Base-by-base conservation (phyloP, 345 rosid species). In the Acer campestre region DNA sequence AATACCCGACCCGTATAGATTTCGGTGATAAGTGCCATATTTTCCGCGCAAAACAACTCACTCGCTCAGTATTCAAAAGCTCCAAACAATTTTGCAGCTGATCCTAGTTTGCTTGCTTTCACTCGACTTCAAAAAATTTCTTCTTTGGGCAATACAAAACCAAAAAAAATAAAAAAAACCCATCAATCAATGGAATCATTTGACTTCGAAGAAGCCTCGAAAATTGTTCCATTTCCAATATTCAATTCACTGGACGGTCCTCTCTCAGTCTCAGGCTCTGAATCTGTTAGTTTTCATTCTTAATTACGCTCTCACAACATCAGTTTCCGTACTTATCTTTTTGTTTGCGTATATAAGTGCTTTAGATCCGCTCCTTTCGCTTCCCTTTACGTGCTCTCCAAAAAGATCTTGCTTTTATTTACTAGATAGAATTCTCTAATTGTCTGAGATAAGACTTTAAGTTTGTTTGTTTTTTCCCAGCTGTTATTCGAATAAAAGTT, bases 311-410 rank as follows among this genome's bases (percentile, higher is more conserved):
- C 56, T n/a, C 62, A 9, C 62, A 18, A 20, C 25, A 58, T 18
- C 62, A 58, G 10, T 16, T 16, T 44, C 49, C 13, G 11, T 44
- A 10, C 13, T 7, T 44, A 0, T 44, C 13, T 7, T 44, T 0
- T 44, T 44, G 10, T 8, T 44, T 44, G 11, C 49, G 49, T 3
- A n/a, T 58, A 20, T 58, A 20, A 16, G 62, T 59, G 62, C 80
- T 80, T 79, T 67, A 49, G 77, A 66, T 9, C 79, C 71, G 35
- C 27, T 44, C 68, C 73, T 80, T 80, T 71, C 85, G 80, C 61
- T 46, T 67, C 75, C 79, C 88, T 84, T 93, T 88, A 89, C 91
- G 90, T 91, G 85, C 73, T 58, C 23, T 79, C 69, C 65, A 81
- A 88, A 86, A 86, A 83, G 82, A 23, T 77, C 12, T 51, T 35